phyloP scores from a whole-genome alignment of 768 basidiomycete species.

The Suillus decipiens region DNA sequence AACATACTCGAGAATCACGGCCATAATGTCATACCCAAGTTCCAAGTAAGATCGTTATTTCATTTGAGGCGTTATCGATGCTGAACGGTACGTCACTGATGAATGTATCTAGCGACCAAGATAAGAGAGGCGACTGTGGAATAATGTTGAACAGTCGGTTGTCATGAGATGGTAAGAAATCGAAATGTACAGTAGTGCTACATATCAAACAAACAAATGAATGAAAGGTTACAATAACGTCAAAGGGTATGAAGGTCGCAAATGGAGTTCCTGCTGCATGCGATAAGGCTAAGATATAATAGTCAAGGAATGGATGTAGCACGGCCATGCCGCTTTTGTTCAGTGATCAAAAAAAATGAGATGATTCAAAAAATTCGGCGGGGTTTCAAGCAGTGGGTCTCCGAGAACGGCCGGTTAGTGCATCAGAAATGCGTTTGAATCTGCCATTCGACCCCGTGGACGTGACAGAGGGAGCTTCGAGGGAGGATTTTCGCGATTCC shows the following conservation, averaged over 20 bases:
- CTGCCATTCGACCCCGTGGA: slow-evolving; percentile 27
- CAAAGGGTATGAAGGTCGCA: slow-evolving; percentile 1
- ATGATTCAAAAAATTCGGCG: neutral
- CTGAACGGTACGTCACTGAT: neutral
- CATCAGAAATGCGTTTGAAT: slow-evolving; percentile 22
- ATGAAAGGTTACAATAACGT: neutral
- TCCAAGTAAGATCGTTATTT: neutral
- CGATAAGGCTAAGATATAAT: neutral
- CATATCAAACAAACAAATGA: neutral
- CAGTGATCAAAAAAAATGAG: slow-evolving; percentile 11
- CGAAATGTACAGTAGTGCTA: neutral
- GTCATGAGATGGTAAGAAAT: neutral
- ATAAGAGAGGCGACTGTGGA: neutral
- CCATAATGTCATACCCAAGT: neutral
- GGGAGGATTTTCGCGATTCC: slow-evolving; percentile 26
- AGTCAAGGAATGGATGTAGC: neutral
- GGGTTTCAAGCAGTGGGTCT: slow-evolving; percentile 22
- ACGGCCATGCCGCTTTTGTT: slow-evolving; percentile 3
- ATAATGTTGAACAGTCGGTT: neutral
- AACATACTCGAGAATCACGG: neutral
- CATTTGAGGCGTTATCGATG: slow-evolving; percentile 3
- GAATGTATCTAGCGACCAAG: neutral
- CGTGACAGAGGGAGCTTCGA: slow-evolving; percentile 32
- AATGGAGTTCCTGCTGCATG: slow-evolving; percentile 6
- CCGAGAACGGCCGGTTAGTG: slow-evolving; percentile 22